phyloP scores from a whole-genome alignment of 306 rosid species.

The Malus fusca region DNA sequence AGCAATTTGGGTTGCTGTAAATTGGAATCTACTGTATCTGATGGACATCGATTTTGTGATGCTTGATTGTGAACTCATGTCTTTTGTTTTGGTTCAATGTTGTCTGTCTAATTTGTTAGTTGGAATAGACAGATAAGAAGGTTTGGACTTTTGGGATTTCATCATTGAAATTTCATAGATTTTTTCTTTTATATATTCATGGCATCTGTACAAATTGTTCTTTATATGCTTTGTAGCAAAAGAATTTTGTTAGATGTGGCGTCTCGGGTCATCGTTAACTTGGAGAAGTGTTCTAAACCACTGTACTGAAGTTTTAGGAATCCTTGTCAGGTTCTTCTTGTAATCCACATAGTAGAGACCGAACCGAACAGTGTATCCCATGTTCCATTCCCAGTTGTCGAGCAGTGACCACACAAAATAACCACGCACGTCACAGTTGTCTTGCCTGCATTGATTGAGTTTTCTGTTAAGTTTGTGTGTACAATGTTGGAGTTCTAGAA shows the following conservation, averaged over 20 bases:
- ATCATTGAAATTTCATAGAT: background rate
- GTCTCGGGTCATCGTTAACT: constrained; percentile 16
- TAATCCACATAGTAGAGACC: constrained; percentile 86
- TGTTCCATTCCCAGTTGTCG: constrained; percentile 96
- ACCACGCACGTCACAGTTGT: constrained; percentile 65
- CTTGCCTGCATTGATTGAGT: constrained; percentile 47
- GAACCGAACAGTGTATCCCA: constrained; percentile 78
- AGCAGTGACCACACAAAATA: constrained; percentile 94
- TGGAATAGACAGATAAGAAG: background rate
- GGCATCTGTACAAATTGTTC: constrained; percentile 10
- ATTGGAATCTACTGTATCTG: background rate
- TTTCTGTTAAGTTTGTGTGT: constrained; percentile 5
- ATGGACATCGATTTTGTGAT: background rate
- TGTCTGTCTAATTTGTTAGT: background rate
- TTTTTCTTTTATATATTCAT: constrained; percentile 7
- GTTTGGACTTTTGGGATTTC: background rate
- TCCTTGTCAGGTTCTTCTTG: constrained; percentile 76
- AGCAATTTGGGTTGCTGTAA: background rate
- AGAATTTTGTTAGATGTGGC: constrained; percentile 21
- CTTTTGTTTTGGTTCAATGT: background rate
- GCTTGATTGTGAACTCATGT: no score
- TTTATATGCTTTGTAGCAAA: background rate
- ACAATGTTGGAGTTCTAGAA: background rate
- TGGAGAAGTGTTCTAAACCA: constrained; percentile 72
- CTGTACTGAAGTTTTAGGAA: constrained; percentile 69